Evolutionary conservation across 2,329 filamentous ascomycete genomes (phyloP).

Genomic region (Fonsecaea nubica): DNA sequence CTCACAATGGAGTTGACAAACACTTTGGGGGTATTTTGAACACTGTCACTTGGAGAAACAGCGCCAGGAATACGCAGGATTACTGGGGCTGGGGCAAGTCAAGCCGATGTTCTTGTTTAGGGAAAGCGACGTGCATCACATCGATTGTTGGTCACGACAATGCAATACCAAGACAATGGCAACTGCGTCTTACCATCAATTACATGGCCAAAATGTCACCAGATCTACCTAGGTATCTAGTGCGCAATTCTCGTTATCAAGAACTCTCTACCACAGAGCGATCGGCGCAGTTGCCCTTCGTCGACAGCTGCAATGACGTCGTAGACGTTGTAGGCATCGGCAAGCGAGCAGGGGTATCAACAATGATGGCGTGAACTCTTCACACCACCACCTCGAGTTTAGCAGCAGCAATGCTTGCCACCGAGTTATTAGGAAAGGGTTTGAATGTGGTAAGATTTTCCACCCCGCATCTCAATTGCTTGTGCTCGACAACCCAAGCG

Average conservation of each 20-base stretch:
- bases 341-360: not conserved
- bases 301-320: not conserved
- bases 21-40: not conserved
- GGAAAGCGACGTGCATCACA: not conserved
- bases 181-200: not conserved
- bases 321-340: not conserved
- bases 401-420: not conserved
- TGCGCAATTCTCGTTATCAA: not conserved
- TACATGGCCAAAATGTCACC: not conserved
- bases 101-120: not conserved
- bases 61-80: not conserved
- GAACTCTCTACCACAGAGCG: not conserved
- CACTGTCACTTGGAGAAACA: not conserved
- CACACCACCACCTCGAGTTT: not conserved
- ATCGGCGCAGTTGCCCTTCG: not conserved
- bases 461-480: conserved; percentile 14
- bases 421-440: not conserved
- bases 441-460: conserved; percentile 12
- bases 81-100: not conserved
- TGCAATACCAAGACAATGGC: not conserved
- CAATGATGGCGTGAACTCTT: not conserved
- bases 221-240: not conserved
- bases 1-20: not conserved
- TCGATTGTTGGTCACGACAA: not conserved
- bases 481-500: not conserved